phyloP scores from a whole-genome alignment of 2,329 filamentous ascomycete species.

The Madurella mycetomatis region DNA sequence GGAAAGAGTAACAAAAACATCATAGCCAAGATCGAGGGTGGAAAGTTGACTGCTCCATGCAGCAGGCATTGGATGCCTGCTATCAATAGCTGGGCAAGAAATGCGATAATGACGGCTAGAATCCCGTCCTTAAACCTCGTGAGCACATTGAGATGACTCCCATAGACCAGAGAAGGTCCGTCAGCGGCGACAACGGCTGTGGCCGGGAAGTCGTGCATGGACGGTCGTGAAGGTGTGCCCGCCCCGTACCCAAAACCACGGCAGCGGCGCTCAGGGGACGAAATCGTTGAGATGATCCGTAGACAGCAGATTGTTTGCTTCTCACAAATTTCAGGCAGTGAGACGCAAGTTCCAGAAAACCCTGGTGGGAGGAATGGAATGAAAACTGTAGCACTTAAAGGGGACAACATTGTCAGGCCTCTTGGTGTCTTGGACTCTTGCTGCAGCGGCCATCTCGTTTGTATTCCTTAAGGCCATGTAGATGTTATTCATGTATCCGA shows the following conservation, averaged over 20 bases:
- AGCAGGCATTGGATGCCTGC: slow-evolving; percentile 40
- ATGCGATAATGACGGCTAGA: slow-evolving; percentile 35
- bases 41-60: slow-evolving; percentile 37
- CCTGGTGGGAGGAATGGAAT: slow-evolving; percentile 4
- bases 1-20: slow-evolving; percentile 30
- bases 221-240: slow-evolving; percentile 9
- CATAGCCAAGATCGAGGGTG: slow-evolving; percentile 48
- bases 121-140: slow-evolving; percentile 26
- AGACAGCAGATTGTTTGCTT: slow-evolving; percentile 20
- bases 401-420: slow-evolving; percentile 15
- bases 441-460: slow-evolving; percentile 24
- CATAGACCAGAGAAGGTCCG: neutral
- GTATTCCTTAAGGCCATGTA: slow-evolving; percentile 22
- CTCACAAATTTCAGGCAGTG: slow-evolving; percentile 22
- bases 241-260: slow-evolving; percentile 17
- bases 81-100: slow-evolving; percentile 43
- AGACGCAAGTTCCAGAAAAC: slow-evolving; percentile 20
- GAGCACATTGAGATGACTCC: neutral
- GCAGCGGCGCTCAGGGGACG: slow-evolving; percentile 15
- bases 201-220: neutral
- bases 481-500: slow-evolving; percentile 10
- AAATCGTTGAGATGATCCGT: neutral
- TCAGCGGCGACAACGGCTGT: neutral
- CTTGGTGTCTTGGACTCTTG: slow-evolving; percentile 25
- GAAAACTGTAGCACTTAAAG: slow-evolving; percentile 24